Evolutionary conservation across 495 filamentous ascomycete species (phyloP).

Genomic region (Hypoxylon fragiforme): DNA sequence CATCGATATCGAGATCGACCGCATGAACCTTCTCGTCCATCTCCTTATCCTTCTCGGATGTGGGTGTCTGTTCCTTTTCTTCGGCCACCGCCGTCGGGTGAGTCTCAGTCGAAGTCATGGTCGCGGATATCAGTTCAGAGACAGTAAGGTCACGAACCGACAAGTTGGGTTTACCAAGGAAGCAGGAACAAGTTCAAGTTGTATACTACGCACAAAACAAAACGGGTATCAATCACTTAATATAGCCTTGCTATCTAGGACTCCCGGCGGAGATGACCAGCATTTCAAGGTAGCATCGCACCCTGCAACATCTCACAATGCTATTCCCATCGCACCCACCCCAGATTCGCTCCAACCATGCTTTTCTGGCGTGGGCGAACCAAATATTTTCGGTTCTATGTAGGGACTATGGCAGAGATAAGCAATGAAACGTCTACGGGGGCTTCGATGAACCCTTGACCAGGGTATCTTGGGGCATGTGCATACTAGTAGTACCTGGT

Average conservation of each 20-base stretch:
- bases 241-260: constrained; percentile 3
- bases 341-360: constrained; percentile 3
- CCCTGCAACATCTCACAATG: constrained; percentile 13
- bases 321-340: no score
- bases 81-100: constrained; percentile 26
- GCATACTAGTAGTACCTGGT: no score
- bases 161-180: constrained; percentile 5
- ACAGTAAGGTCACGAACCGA: constrained; percentile 15
- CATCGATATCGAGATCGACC: constrained; percentile 29
- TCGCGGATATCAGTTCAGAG: constrained; percentile 12
- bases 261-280: constrained; percentile 1
- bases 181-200: background rate
- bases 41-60: constrained; percentile 20
- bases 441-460: constrained; percentile 6
- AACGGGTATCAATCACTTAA: constrained; percentile 10
- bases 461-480: background rate
- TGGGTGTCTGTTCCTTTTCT: constrained; percentile 10
- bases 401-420: constrained; percentile 10
- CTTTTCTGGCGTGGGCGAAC: background rate
- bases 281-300: constrained; percentile 16
- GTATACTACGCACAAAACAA: background rate
- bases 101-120: constrained; percentile 32
- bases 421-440: constrained; percentile 15
- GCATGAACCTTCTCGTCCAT: constrained; percentile 25
- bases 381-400: constrained; percentile 6